A percentile compares a stretch with the other conserved stretches of the same genome.
Evolutionary conservation across 179 eudicot genomes (phyloP).

Genomic region (Vitellaria paradoxa): DNA sequence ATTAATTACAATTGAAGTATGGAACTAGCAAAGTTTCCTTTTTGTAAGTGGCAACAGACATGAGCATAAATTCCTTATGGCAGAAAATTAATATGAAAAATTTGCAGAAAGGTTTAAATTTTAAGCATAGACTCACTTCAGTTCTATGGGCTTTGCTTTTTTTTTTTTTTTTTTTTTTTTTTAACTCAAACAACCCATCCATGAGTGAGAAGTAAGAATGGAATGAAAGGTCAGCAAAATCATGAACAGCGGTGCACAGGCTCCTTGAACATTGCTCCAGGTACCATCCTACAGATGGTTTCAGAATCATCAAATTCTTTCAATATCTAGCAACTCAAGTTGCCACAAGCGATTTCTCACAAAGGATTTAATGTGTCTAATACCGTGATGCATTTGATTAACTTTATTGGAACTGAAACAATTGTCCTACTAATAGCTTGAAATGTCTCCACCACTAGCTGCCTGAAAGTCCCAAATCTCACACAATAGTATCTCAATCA

Average conservation of each 20-base stretch:
- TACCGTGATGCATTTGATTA: constrained; percentile 11
- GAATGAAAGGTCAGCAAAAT: constrained; percentile 19
- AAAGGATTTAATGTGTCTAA: background rate
- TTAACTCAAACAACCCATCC: constrained; percentile 13
- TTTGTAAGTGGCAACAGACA: background rate
- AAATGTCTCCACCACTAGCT: constrained; percentile 20
- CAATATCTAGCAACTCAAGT: background rate
- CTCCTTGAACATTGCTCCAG: constrained; percentile 11
- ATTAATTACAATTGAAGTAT: too few species aligned
- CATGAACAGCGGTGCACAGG: constrained; percentile 16
- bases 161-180: too few species aligned
- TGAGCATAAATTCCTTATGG: background rate
- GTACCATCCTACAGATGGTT: constrained; percentile 17
- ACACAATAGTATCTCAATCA: too few species aligned
- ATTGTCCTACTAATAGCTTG: constrained; percentile 13
- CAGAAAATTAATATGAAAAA: background rate
- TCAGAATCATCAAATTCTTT: background rate
- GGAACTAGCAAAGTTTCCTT: background rate
- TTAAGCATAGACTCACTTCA: constrained; percentile 4
- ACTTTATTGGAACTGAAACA: background rate
- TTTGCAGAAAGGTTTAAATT: background rate
- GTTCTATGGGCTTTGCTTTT: constrained; percentile 8
- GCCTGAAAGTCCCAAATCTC: too few species aligned
- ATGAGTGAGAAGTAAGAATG: constrained; percentile 20
- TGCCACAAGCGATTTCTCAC: background rate